Evolutionary conservation across 2,329 filamentous ascomycete genomes (phyloP).

Genomic region (Aspergillus oerlinghausenensis): DNA sequence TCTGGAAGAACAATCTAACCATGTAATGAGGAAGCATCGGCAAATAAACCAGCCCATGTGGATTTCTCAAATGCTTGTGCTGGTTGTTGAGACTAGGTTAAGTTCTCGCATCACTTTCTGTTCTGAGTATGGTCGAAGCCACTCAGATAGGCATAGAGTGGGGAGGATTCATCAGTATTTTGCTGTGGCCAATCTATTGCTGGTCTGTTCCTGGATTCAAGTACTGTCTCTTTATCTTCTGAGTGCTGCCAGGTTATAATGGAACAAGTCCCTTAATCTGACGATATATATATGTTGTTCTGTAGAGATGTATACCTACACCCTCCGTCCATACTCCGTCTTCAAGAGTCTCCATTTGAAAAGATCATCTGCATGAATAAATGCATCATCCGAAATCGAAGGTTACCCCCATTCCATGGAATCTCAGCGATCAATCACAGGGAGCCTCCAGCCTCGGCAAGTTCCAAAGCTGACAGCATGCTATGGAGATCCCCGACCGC

Average conservation of each 20-base stretch:
- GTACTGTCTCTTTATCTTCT: too few species aligned
- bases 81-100: not conserved
- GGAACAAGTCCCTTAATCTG: not conserved
- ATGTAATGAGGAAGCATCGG: not conserved
- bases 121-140: not conserved
- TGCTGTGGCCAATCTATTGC: not conserved
- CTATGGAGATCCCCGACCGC: conserved; percentile 1
- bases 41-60: not conserved
- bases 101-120: not conserved
- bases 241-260: too few species aligned
- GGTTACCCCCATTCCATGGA: not conserved
- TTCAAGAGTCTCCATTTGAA: not conserved
- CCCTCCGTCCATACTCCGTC: not conserved
- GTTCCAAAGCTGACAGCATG: not conserved
- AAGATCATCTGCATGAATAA: not conserved
- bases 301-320: not conserved
- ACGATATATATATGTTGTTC: not conserved
- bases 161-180: not conserved
- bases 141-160: not conserved
- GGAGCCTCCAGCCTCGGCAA: conserved; percentile 13
- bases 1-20: not conserved
- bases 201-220: not conserved
- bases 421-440: conserved; percentile 1
- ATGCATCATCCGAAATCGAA: not conserved
- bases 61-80: not conserved